Evolutionary conservation across 495 filamentous ascomycete genomes (phyloP).

Genomic region (Margaritispora aquatica): DNA sequence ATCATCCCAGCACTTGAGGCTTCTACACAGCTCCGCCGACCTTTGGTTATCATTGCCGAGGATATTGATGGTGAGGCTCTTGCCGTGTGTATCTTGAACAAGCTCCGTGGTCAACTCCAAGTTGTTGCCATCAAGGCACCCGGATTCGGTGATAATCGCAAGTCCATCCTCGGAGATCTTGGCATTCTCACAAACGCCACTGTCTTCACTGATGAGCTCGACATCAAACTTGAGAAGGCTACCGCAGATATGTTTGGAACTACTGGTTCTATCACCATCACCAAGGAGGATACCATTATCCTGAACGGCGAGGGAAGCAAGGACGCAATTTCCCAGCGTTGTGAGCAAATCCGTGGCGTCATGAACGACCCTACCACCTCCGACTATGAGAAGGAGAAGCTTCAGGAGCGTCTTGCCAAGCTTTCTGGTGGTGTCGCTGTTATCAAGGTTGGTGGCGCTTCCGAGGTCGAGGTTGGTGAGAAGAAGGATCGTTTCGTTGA

Average conservation of each 20-base stretch:
- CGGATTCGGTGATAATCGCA: conserved; percentile 99
- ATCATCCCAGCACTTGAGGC: conserved; percentile 97
- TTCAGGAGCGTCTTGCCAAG: conserved; percentile 98
- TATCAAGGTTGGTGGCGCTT: conserved; percentile 96
- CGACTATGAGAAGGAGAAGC: conserved; percentile 99
- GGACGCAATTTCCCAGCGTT: conserved; percentile 88
- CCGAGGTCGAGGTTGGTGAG: conserved; percentile 97
- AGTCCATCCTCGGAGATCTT: conserved; percentile 96
- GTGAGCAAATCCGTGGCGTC: conserved; percentile 97
- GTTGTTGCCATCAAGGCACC: conserved; percentile 98
- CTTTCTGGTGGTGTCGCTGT: conserved; percentile 98
- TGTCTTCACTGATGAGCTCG: conserved; percentile 97
- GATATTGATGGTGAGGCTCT: conserved; percentile 98
- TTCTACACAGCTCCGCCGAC: conserved; percentile 90
- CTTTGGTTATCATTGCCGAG: conserved; percentile 97
- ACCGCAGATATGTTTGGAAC: conserved; percentile 94
- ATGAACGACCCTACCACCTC: conserved; percentile 89
- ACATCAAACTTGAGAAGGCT: conserved; percentile 97
- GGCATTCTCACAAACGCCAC: conserved; percentile 92
- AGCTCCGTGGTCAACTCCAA: conserved; percentile 98
- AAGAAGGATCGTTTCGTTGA: conserved; percentile 99
- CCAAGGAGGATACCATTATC: conserved; percentile 99
- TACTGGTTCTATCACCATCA: conserved; percentile 97
- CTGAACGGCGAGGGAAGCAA: conserved; percentile 97
- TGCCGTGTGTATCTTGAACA: conserved; percentile 98